phyloP scores from a whole-genome alignment of 805 yeast species.

The Pichia ethanolica region DNA sequence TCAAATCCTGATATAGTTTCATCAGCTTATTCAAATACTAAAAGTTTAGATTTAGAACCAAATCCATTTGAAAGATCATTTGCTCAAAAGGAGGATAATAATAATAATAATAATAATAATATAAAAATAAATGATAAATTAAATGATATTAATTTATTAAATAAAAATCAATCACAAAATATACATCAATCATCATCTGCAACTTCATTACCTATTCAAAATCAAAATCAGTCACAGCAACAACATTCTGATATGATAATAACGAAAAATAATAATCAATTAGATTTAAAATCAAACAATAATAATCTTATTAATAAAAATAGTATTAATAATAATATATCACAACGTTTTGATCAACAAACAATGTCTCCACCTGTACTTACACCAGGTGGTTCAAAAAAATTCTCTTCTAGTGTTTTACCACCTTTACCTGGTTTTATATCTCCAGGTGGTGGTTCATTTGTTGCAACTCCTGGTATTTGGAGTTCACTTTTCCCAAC shows the following conservation, averaged over 20 bases:
- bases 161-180: no score
- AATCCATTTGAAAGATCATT: conserved; percentile 94
- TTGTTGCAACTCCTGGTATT: conserved; percentile 48
- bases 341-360: not conserved
- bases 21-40: conserved; percentile 1
- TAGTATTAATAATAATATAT: not conserved
- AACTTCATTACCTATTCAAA: no score
- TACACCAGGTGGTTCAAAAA: conserved; percentile 47
- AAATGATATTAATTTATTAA: no score
- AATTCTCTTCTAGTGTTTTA: conserved; percentile 27
- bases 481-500: conserved; percentile 42
- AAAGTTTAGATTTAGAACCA: conserved; percentile 54
- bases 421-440: conserved; percentile 41
- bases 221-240: no score
- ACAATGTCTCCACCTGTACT: conserved; percentile 37
- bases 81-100: conserved; percentile 30
- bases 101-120: not conserved
- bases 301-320: no score
- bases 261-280: no score
- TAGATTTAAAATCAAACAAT: no score
- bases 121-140: not conserved
- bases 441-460: conserved; percentile 37
- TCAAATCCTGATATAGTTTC: conserved; percentile 3
- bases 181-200: no score
- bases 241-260: no score